Conservation (phyloP, 495 filamentous ascomycete genomes). For the Penicillium ochrochloron region DNA sequence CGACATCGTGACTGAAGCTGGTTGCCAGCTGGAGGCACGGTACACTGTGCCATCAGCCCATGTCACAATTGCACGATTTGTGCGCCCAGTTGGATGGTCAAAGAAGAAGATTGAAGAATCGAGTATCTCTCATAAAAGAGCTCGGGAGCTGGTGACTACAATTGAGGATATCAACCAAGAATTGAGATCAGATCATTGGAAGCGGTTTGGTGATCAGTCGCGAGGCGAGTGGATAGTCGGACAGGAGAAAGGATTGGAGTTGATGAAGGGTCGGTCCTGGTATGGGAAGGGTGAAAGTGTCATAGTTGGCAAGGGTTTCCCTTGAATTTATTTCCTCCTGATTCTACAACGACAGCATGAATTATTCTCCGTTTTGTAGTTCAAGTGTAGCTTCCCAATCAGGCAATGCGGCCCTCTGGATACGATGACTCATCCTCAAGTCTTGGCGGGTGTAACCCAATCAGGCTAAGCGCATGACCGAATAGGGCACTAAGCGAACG, state of each 20-base stretch:
- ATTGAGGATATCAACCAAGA: constrained; percentile 79
- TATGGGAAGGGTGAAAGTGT: constrained; percentile 79
- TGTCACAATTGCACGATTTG: constrained; percentile 82
- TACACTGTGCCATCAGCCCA: constrained; percentile 90
- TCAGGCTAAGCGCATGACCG: constrained; percentile 41
- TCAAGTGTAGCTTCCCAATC: constrained; percentile 13
- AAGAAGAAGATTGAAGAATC: constrained; percentile 26
- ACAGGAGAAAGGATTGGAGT: constrained; percentile 74
- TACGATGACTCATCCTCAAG: constrained; percentile 29
- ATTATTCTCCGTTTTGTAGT: neutral
- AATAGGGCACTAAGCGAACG: constrained; percentile 58
- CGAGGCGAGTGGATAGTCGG: constrained; percentile 73
- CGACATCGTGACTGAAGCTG: constrained; percentile 56
- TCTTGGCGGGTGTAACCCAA: constrained; percentile 28
- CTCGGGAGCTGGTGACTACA: constrained; percentile 61
- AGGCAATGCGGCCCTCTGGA: constrained; percentile 18
- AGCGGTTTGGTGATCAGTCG: constrained; percentile 50
- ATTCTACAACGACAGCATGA: neutral
- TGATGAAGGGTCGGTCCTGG: constrained; percentile 73
- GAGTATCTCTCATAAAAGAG: constrained; percentile 45
- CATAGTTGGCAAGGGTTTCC: constrained; percentile 60
- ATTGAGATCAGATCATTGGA: constrained; percentile 71
- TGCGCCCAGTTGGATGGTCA: constrained; percentile 58
- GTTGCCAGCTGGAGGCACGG: constrained; percentile 67
- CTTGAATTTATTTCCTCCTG: neutral